Base-by-base conservation (phyloP, 2,329 filamentous ascomycete species). In the Aspergillus viridinutans region DNA sequence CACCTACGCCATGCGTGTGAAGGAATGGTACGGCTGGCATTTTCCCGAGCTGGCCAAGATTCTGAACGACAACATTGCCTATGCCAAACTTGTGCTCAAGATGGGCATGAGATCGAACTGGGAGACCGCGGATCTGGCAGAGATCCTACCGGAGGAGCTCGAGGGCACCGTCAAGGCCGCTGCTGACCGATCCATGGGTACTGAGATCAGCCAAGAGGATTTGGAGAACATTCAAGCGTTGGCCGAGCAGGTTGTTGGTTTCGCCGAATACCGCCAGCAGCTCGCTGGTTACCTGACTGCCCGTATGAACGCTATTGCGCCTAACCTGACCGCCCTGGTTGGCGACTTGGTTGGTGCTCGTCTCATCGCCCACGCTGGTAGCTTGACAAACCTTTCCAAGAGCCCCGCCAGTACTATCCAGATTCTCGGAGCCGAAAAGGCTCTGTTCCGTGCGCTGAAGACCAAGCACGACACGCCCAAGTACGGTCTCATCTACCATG, bases 1-100 rank as follows among this genome's bases (percentile, higher is more conserved):
- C 81, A 94, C 90, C 67, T 97, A 97, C 73, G 93, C 94, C 63
- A 99, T 99, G 94, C 85, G 94, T 75, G 92, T 97, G 61, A 97
- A 97, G 86, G 94, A 99, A 78, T 99, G 94, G 94, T 99, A 99
- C 74, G 94, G 94, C 70, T 99, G 94, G 94, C 94, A 97, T 78
- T 99, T 97, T 81, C 94, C 94, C 43, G 94, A 99, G 81, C 87
- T 99, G 83, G 92, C 90, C 71, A 93, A 92, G 79, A 96, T 97
- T 71, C 83, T 97, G 66, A 95, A 95, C 76, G 94, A 99, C 83
- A 99, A 99, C 78, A 80, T 96, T 61, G 92, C 92, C 63, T 99
- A 96, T 74, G 87, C 92, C 58, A 88, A 88, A 65, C 87, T 99
- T 57, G 91, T 99, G 57, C 79, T 96, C 52, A 85, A 88, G 63